Evolutionary conservation across 164 flowering plant species (phyloP).

Genomic region (Stephania japonica): DNA sequence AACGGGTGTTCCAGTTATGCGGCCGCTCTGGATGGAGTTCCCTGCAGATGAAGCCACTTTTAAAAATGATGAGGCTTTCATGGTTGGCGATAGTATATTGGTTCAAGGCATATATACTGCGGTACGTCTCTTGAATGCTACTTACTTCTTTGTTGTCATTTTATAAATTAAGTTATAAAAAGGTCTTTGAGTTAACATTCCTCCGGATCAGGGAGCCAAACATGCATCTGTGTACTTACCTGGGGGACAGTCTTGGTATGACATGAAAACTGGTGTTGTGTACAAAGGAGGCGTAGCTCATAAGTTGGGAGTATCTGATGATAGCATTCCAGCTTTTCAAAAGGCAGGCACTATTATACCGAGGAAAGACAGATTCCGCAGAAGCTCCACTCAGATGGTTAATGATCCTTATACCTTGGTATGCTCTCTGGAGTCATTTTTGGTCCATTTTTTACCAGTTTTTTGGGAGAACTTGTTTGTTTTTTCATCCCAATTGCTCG

Average conservation of each 20-base stretch:
- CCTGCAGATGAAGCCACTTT: conserved; percentile 84
- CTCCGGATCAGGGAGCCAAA: conserved; percentile 50
- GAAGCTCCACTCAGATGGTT: conserved; percentile 94
- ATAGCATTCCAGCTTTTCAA: conserved; percentile 80
- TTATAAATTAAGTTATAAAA: not conserved
- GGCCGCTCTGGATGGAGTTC: conserved; percentile 99
- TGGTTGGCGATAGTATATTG: conserved; percentile 85
- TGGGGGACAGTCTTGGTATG: conserved; percentile 80
- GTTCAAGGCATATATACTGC: conserved; percentile 86
- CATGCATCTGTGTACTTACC: conserved; percentile 86
- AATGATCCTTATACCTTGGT: conserved; percentile 98
- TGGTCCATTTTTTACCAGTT: not conserved
- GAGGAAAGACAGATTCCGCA: conserved; percentile 80
- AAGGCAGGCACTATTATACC: conserved; percentile 89
- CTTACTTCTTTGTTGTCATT: not conserved
- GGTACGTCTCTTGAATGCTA: conserved; percentile 31
- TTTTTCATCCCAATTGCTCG: too few relatives aligned
- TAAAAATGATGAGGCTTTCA: conserved; percentile 89
- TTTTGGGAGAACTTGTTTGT: not conserved
- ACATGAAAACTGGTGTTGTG: conserved; percentile 63
- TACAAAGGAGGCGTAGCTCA: conserved; percentile 68
- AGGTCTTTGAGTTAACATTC: not conserved
- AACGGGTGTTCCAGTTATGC: conserved; percentile 81
- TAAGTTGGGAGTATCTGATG: conserved; percentile 65
- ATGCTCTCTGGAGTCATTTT: conserved; percentile 20